phyloP scores from a whole-genome alignment of 495 filamentous ascomycete genomes.

The Xylaria grammica region DNA sequence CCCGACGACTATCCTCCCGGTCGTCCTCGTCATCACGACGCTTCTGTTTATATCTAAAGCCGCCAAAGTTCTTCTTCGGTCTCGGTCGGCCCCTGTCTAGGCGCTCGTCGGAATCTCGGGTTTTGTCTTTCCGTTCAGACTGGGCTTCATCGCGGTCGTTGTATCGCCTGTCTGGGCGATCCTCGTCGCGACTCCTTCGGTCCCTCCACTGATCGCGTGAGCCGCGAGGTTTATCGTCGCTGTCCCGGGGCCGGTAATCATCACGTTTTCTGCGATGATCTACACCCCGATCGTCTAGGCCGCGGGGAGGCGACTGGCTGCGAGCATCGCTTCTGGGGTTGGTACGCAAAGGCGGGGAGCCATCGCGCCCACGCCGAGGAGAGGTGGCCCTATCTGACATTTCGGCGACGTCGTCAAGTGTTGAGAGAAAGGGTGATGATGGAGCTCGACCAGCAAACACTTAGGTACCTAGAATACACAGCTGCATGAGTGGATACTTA shows the following conservation, averaged over 20 bases:
- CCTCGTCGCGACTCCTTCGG: slow-evolving; percentile 25
- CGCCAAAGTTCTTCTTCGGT: slow-evolving; percentile 52
- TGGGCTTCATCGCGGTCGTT: slow-evolving; percentile 19
- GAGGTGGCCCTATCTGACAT: slow-evolving; percentile 35
- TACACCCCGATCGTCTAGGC: slow-evolving; percentile 24
- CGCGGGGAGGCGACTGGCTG: slow-evolving; percentile 35
- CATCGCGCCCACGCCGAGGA: slow-evolving; percentile 28
- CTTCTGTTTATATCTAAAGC: slow-evolving; percentile 73
- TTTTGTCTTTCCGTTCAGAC: slow-evolving; percentile 22
- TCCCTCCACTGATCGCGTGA: slow-evolving; percentile 23
- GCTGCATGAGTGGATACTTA: no score
- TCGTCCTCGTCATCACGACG: slow-evolving; percentile 56
- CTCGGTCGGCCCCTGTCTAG: slow-evolving; percentile 31
- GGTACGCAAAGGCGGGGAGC: slow-evolving; percentile 31
- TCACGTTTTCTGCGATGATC: slow-evolving; percentile 31
- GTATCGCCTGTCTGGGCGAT: slow-evolving; percentile 22
- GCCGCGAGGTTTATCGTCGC: slow-evolving; percentile 24
- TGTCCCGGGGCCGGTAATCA: slow-evolving; percentile 32
- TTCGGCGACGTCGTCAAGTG: not conserved
- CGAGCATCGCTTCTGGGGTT: slow-evolving; percentile 30
- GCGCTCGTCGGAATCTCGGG: slow-evolving; percentile 25
- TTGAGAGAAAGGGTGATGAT: not conserved
- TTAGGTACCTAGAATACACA: no score
- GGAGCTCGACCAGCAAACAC: not conserved
- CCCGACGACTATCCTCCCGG: slow-evolving; percentile 48